phyloP scores from a whole-genome alignment of 1,139 yeast species.

The Geotrichum restrictum region DNA sequence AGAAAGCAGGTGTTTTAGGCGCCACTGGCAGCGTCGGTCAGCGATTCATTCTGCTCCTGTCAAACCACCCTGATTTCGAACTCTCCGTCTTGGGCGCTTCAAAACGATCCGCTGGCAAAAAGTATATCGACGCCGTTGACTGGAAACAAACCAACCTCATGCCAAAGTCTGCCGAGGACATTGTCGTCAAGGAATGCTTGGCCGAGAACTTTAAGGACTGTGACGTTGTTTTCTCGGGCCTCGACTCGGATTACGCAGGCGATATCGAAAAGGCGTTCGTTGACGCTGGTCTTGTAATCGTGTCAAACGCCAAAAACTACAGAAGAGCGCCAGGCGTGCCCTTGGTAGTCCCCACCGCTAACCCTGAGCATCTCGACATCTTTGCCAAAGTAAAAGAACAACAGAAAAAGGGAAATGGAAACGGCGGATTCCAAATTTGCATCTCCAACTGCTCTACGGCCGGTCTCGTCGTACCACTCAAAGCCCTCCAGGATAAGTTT shows the following conservation, averaged over 20 bases:
- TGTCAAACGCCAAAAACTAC: conserved; percentile 94
- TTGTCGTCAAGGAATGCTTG: conserved; percentile 73
- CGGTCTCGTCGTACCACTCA: conserved; percentile 92
- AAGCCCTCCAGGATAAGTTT: conserved; percentile 80
- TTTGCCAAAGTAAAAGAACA: conserved; percentile 53
- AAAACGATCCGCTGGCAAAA: conserved; percentile 86
- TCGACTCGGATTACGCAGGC: conserved; percentile 92
- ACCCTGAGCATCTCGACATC: conserved; percentile 85
- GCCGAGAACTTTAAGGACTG: conserved; percentile 76
- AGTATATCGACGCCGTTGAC: conserved; percentile 75
- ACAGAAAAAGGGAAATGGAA: conserved; percentile 36
- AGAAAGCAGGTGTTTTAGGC: conserved; percentile 74
- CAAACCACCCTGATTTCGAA: conserved; percentile 87
- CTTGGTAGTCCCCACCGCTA: conserved; percentile 88
- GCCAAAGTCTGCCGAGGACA: conserved; percentile 61
- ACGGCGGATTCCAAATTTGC: conserved; percentile 83
- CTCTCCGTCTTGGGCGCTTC: conserved; percentile 88
- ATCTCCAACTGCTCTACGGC: conserved; percentile 98
- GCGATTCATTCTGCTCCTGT: conserved; percentile 78
- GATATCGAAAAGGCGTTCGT: conserved; percentile 78
- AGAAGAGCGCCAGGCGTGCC: conserved; percentile 88
- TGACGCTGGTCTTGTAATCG: conserved; percentile 74
- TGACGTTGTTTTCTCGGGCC: conserved; percentile 91
- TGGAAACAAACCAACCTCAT: conserved; percentile 92
- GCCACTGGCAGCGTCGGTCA: conserved; percentile 99